Conservation (phyloP, 164 flowering plant species). For the Aristolochia fimbriata region DNA sequence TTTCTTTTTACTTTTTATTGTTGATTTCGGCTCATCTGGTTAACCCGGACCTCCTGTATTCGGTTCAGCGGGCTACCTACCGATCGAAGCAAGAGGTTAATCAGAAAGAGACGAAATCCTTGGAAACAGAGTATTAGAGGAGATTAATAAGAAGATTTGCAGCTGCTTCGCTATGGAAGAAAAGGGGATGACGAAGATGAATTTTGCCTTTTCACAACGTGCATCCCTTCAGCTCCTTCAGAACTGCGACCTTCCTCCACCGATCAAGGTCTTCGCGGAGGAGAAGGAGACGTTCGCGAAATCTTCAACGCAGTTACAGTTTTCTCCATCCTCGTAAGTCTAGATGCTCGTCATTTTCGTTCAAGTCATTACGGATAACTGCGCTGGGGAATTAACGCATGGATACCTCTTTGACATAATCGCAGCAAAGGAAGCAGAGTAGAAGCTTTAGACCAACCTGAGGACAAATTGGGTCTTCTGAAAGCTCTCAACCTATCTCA, state of each 20-base stretch:
- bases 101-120: too few species aligned
- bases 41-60: too few species aligned
- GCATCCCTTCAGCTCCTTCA: constrained; percentile 5
- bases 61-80: too few species aligned
- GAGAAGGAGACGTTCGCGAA: not conserved
- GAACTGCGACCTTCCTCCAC: constrained; percentile 13
- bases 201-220: constrained; percentile 2
- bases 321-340: constrained; percentile 6
- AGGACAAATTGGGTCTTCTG: constrained; percentile 17
- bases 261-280: constrained; percentile 7
- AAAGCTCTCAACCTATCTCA: constrained; percentile 24
- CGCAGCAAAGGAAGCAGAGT: constrained; percentile 1
- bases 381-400: not conserved
- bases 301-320: not conserved
- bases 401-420: not conserved
- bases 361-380: not conserved
- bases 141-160: not conserved
- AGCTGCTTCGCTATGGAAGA: constrained; percentile 1
- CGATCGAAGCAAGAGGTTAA: too few species aligned
- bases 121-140: not conserved
- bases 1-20: not conserved
- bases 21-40: too few species aligned
- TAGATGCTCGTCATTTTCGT: too few species aligned
- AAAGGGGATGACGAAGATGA: constrained; percentile 5
- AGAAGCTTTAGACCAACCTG: not conserved